Evolutionary conservation across 1,284 basidiomycete species (phyloP).

Genomic region (Fomitopsis palustris): DNA sequence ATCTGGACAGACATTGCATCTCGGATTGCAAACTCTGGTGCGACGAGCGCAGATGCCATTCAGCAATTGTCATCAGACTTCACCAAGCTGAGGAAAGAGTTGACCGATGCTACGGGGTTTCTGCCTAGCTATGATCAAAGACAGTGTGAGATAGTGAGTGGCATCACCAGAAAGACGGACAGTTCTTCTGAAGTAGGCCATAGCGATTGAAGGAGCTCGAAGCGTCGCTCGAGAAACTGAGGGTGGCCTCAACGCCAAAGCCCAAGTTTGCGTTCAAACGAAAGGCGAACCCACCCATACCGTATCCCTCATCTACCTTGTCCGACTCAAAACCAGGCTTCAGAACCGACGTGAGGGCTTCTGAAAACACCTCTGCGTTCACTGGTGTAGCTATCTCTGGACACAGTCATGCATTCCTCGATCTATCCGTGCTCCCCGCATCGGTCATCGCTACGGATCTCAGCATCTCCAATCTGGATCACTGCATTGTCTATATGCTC

Average conservation of each 20-base stretch:
- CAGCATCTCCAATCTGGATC: conserved; percentile 53
- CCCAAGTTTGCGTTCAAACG: conserved; percentile 73
- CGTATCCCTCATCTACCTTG: conserved; percentile 10
- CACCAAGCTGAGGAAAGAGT: conserved; percentile 52
- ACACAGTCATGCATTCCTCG: conserved; percentile 18
- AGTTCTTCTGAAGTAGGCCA: neutral
- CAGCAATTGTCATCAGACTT: conserved; percentile 23
- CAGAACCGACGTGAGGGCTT: neutral
- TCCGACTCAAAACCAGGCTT: neutral
- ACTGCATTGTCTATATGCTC: conserved; percentile 67
- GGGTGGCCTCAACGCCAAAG: conserved; percentile 43
- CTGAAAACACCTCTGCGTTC: conserved; percentile 7
- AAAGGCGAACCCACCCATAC: conserved; percentile 32
- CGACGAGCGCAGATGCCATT: conserved; percentile 11
- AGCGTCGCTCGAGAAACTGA: conserved; percentile 27
- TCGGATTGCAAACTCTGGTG: conserved; percentile 27
- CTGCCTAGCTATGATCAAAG: conserved; percentile 74
- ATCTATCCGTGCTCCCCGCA: conserved; percentile 22
- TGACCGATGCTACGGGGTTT: conserved; percentile 57
- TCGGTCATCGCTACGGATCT: conserved; percentile 41
- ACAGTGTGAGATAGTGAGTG: conserved; percentile 62
- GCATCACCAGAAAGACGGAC: neutral
- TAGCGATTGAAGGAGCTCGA: conserved; percentile 41
- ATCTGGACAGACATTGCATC: conserved; percentile 35
- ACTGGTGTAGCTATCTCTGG: conserved; percentile 15